Conservation (phyloP, 768 basidiomycete genomes). For the Fomitopsis serialis region DNA sequence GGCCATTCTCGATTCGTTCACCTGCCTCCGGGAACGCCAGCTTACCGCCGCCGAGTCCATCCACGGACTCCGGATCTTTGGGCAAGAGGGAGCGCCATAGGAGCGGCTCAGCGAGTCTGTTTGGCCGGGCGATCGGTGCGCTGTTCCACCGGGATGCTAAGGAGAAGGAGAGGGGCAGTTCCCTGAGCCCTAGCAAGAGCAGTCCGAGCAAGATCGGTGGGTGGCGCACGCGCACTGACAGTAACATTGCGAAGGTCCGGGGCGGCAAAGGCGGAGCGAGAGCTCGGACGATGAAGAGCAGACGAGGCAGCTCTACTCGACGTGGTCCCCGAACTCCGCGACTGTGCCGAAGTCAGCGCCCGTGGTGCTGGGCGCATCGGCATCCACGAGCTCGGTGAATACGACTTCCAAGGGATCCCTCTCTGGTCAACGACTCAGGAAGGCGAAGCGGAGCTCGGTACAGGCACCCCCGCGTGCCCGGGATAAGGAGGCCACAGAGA, state of each 20-base stretch:
- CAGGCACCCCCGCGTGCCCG: constrained; percentile 3
- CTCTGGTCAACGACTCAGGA: constrained; percentile 14
- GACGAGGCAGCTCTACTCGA: constrained; percentile 1
- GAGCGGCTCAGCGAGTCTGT: constrained; percentile 24
- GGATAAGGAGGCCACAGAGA: constrained; percentile 8
- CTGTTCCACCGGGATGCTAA: constrained; percentile 30
- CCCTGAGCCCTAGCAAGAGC: constrained; percentile 1
- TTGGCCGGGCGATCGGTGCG: constrained; percentile 39
- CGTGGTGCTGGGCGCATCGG: background rate
- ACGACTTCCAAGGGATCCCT: background rate
- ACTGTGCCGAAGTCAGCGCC: constrained; percentile 2
- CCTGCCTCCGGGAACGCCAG: background rate
- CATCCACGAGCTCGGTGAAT: background rate
- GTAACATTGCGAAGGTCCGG: constrained; percentile 21
- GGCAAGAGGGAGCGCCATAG: constrained; percentile 6
- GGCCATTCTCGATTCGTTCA: constrained; percentile 12
- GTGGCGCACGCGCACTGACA: constrained; percentile 35
- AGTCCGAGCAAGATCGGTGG: constrained; percentile 6
- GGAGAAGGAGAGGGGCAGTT: background rate
- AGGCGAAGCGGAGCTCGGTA: constrained; percentile 15
- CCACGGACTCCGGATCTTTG: background rate
- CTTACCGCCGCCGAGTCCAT: background rate
- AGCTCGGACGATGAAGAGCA: constrained; percentile 24
- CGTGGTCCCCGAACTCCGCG: background rate
- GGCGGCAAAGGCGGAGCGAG: constrained; percentile 12